A percentile compares a stretch with the other conserved stretches of the same genome.
phyloP scores from a whole-genome alignment of 306 rosid genomes.

The Inga laurina region DNA sequence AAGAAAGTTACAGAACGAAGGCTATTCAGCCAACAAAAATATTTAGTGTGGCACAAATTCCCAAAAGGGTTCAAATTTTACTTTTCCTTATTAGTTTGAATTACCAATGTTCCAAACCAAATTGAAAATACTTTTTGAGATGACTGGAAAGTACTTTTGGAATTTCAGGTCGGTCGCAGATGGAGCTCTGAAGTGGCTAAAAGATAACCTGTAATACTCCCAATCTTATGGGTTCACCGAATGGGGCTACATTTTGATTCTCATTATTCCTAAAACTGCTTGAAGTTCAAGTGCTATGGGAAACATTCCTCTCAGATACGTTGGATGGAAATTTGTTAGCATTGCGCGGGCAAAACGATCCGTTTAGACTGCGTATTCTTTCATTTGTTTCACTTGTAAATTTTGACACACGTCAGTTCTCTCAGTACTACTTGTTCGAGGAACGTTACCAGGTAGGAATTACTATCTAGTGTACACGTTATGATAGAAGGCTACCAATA shows the following conservation, averaged over 20 bases:
- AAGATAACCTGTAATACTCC: slow-evolving; percentile 75
- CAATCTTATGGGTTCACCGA: slow-evolving; percentile 21
- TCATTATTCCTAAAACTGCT: slow-evolving; percentile 22
- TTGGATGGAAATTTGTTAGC: slow-evolving; percentile 7
- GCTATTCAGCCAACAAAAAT: neutral
- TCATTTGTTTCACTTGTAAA: slow-evolving; percentile 56
- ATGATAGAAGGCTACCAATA: neutral
- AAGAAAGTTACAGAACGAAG: neutral
- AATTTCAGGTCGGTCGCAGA: slow-evolving; percentile 81
- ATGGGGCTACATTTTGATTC: slow-evolving; percentile 32
- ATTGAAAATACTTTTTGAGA: slow-evolving; percentile 10
- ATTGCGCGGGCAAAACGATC: slow-evolving; percentile 33
- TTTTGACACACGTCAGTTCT: slow-evolving; percentile 36
- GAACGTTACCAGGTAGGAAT: slow-evolving; percentile 1
- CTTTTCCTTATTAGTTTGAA: neutral
- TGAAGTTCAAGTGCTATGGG: slow-evolving; percentile 26
- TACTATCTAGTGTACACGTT: neutral
- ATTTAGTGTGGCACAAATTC: neutral
- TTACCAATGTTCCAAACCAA: slow-evolving; percentile 4
- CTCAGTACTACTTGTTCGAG: slow-evolving; percentile 27
- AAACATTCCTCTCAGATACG: slow-evolving; percentile 35
- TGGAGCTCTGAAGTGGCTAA: slow-evolving; percentile 93
- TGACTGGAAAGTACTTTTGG: slow-evolving; percentile 16
- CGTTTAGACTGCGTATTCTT: slow-evolving; percentile 47
- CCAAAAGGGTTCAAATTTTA: slow-evolving; percentile 1